Percentiles rank a stretch among this genome's conserved stretches.
Conservation (phyloP, 352 stramenopile species). For the Pythium apleroticum region DNA sequence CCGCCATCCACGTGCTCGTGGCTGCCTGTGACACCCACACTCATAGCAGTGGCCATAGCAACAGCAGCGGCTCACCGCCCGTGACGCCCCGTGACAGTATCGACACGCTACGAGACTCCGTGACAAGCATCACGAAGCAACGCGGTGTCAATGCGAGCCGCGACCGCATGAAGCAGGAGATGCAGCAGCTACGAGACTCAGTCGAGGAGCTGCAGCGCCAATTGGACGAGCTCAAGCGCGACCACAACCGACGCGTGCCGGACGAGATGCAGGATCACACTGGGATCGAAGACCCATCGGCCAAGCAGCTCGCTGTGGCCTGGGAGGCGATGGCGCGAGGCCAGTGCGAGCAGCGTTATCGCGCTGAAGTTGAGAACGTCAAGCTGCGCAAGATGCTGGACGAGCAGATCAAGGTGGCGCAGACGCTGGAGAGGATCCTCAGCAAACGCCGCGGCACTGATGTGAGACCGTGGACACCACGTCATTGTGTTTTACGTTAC, state of each 20-base stretch:
- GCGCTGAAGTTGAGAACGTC: constrained; percentile 60
- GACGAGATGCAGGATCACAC: neutral
- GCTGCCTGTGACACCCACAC: constrained; percentile 15
- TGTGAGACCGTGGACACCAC: constrained; percentile 5
- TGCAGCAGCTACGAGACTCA: constrained; percentile 39
- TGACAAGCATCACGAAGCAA: neutral
- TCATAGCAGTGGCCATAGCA: constrained; percentile 3
- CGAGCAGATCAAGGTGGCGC: constrained; percentile 56
- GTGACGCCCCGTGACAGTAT: constrained; percentile 7
- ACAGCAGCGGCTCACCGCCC: constrained; percentile 7
- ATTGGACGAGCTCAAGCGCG: constrained; percentile 23
- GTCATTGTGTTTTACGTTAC: too few species aligned
- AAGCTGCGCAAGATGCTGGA: constrained; percentile 58
- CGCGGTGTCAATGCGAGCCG: constrained; percentile 18
- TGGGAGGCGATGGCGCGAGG: constrained; percentile 24
- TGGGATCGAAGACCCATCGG: neutral
- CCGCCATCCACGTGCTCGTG: constrained; percentile 20
- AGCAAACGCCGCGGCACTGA: constrained; percentile 16
- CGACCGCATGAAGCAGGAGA: constrained; percentile 31
- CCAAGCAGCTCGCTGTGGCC: constrained; percentile 41
- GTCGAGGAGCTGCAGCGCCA: constrained; percentile 37
- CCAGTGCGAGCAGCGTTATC: constrained; percentile 28
- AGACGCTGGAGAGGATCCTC: constrained; percentile 22
- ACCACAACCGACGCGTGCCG: constrained; percentile 13
- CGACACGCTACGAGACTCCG: neutral